phyloP scores from a whole-genome alignment of 2,329 filamentous ascomycete genomes.

The Colletotrichum plurivorum region DNA sequence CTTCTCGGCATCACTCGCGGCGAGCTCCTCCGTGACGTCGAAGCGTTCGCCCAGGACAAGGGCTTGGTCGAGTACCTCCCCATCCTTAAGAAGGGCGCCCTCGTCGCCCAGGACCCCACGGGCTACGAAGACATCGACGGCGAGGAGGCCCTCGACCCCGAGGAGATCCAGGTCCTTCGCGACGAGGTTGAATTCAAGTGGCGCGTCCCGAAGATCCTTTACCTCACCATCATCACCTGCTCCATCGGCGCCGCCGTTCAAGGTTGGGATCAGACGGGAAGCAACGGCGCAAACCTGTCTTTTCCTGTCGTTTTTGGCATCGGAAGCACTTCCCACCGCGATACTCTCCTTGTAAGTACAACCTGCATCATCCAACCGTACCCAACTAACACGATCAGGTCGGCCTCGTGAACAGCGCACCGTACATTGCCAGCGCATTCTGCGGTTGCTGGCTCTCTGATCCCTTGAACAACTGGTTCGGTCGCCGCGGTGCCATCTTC shows the following conservation, averaged over 20 bases:
- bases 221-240: slow-evolving; percentile 65
- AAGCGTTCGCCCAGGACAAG: slow-evolving; percentile 65
- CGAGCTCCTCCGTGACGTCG: slow-evolving; percentile 67
- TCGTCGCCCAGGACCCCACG: slow-evolving; percentile 68
- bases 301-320: slow-evolving; percentile 62
- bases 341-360: slow-evolving; percentile 58
- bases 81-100: slow-evolving; percentile 62
- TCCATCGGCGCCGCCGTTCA: slow-evolving; percentile 69
- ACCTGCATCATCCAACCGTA: background rate
- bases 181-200: slow-evolving; percentile 64
- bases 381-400: slow-evolving; percentile 62
- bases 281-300: slow-evolving; percentile 63
- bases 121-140: slow-evolving; percentile 59
- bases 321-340: slow-evolving; percentile 58
- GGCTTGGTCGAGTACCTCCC: slow-evolving; percentile 61
- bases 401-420: slow-evolving; percentile 69
- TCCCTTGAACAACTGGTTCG: slow-evolving; percentile 74
- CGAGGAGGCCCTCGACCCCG: slow-evolving; percentile 56
- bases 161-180: slow-evolving; percentile 57
- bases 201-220: slow-evolving; percentile 63
- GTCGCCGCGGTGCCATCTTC: slow-evolving; percentile 77
- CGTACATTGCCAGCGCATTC: slow-evolving; percentile 60
- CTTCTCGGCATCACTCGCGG: slow-evolving; percentile 59
- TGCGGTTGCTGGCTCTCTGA: slow-evolving; percentile 82
- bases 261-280: slow-evolving; percentile 63